Percentiles rank a stretch among this genome's conserved stretches.
Evolutionary conservation across 495 filamentous ascomycete species (phyloP).

Genomic region (Terfezia boudieri): DNA sequence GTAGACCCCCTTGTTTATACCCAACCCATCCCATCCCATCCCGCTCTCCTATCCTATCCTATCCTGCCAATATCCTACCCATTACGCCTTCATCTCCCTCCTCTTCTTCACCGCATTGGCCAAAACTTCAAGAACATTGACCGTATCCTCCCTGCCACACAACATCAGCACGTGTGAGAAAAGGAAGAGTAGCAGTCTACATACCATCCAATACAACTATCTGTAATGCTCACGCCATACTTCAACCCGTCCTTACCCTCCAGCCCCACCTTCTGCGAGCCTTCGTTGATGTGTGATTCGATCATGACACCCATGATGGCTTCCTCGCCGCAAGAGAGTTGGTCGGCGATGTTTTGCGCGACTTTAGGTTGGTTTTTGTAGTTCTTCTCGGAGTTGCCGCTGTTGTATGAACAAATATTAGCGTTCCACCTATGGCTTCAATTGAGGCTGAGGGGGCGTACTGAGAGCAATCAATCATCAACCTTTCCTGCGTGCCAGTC

Average conservation of each 20-base stretch:
- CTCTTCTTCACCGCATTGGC: slow-evolving; percentile 60
- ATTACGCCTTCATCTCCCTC: slow-evolving; percentile 22
- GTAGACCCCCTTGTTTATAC: too few species aligned
- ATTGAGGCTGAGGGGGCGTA: background rate
- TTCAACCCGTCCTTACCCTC: slow-evolving; percentile 78
- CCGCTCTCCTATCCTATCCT: too few species aligned
- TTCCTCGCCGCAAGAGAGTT: slow-evolving; percentile 63
- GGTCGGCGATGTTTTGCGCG: slow-evolving; percentile 55
- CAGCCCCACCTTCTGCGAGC: slow-evolving; percentile 72
- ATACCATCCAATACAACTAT: slow-evolving; percentile 79
- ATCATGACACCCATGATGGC: slow-evolving; percentile 98
- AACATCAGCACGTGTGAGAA: background rate
- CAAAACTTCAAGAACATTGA: slow-evolving; percentile 50
- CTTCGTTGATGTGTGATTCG: slow-evolving; percentile 90
- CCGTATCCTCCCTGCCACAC: slow-evolving; percentile 48
- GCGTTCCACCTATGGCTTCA: too few species aligned
- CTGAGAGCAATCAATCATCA: slow-evolving; percentile 98
- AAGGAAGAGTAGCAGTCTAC: background rate
- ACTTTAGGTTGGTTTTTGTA: slow-evolving; percentile 97
- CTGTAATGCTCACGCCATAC: slow-evolving; percentile 92
- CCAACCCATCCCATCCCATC: too few species aligned
- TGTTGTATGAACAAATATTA: background rate
- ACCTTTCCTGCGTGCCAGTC: slow-evolving; percentile 41
- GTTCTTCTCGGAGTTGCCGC: slow-evolving; percentile 80
- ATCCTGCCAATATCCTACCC: background rate